Base-by-base conservation (phyloP, 1,139 yeast genomes). In the Diutina sp. region DNA sequence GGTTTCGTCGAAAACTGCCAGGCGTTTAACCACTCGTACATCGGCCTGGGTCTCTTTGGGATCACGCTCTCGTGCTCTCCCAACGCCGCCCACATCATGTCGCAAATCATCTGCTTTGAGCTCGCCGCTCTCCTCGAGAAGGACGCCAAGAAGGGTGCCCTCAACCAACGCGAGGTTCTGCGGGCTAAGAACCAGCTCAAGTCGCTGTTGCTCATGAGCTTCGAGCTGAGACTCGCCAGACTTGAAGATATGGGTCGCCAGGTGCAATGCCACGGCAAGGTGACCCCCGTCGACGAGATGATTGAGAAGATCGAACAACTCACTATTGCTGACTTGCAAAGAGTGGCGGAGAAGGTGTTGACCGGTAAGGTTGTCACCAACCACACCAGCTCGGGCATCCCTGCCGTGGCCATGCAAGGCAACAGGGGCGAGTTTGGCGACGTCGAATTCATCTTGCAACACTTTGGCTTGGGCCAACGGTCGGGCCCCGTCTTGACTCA, bases 211-310 rank as follows among this genome's bases (percentile, higher is more conserved):
- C 77, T 93, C 66, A 93, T 93, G 97, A 93, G 91, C 66, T 79
- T 91, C 55, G 99, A 93, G 69, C 84, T 95, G 62, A 90, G 87
- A 67, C 79, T 93, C 76, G 96, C 95, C 18, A 91, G 88, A 64
- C 75, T 93, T 57, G 99, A 93, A 69, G 99, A 93, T 66, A 77
- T 91, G 70, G 99, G 99, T 12, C 83, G 99, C 69, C 99, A 93
- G 70, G 83, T 93, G 38, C 96, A 89, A 70, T 83, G 90, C 57
- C 90, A 87, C 66, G 90, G 90, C 52, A 79, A 79, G 63, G 79
- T 88, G 62, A 80, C 93, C n/a, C 83, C 89, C 14, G 86, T 90
- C 8, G 75, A 78, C 50, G 96, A 90, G 64, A 90, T 93, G 96
- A 85, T 93, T 58, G 74, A 72, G 11, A 84, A 84, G 64, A 90